Percentiles rank a stretch among this genome's conserved stretches.
Conservation (phyloP, 2,329 filamentous ascomycete species). For the Fusarium luffae region DNA sequence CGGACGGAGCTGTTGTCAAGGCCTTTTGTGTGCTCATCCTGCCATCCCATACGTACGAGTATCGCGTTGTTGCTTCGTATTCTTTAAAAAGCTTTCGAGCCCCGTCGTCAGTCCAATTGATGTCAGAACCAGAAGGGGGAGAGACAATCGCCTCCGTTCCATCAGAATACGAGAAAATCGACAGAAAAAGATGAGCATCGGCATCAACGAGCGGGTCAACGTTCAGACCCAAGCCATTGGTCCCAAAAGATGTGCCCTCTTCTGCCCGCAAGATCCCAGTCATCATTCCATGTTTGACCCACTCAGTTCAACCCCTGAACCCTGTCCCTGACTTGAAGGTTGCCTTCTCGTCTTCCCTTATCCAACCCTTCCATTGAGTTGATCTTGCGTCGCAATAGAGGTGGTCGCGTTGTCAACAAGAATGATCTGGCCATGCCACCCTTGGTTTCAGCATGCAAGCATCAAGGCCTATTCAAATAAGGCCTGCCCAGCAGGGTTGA, state of each 20-base stretch:
- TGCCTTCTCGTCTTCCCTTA: constrained; percentile 15
- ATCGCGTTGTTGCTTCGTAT: constrained; percentile 31
- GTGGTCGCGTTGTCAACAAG: not conserved
- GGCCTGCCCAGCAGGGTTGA: not conserved
- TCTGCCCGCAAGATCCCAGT: constrained; percentile 25
- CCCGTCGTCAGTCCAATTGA: constrained; percentile 10
- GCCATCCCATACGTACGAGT: not conserved
- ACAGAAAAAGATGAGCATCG: constrained; percentile 37
- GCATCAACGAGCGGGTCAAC: constrained; percentile 28
- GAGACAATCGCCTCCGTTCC: constrained; percentile 11
- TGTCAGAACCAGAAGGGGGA: constrained; percentile 7
- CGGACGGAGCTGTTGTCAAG: constrained; percentile 4
- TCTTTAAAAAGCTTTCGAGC: constrained; percentile 18
- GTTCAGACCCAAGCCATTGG: constrained; percentile 40
- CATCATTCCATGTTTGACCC: constrained; percentile 32
- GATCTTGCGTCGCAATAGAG: constrained; percentile 12
- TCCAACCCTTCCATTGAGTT: constrained; percentile 31
- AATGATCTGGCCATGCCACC: not conserved
- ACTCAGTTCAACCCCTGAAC: constrained; percentile 35
- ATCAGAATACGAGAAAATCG: constrained; percentile 41
- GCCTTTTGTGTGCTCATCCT: not conserved
- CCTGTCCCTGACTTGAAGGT: constrained; percentile 30
- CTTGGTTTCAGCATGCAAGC: not conserved
- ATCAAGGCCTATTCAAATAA: not conserved
- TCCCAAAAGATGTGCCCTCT: constrained; percentile 19